Base-by-base conservation (phyloP, 2,329 filamentous ascomycete species). In the Scytalidium sp. region DNA sequence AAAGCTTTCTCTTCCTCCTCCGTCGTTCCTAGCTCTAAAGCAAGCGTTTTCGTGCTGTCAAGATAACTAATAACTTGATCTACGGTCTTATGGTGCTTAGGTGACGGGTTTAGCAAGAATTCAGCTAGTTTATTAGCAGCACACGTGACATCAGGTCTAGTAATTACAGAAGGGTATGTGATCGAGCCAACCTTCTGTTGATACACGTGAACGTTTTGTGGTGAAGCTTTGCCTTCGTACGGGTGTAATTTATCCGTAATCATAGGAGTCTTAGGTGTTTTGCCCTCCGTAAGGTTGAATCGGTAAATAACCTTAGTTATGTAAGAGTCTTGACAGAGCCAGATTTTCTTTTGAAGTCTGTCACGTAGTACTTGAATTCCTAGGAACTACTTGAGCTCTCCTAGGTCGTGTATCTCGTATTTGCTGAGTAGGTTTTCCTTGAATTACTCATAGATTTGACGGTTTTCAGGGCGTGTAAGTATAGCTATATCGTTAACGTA, bases 401-500 rank as follows among this genome's bases (percentile, higher is more conserved):
- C 57, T 5, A 66, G 50, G 22, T 67, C 57, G 3, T 36, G 55
- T 46, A 67, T 67, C 9, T 59, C 11, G 41, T 64, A 68, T 5
- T 49, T 15, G 0, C 54, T 43, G 0, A 3, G 8, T 2, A 66
- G 56, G 0, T 49, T n/a, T n/a, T n/a, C n/a, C 39, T 66, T 65
- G 10, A 64, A 3, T 8, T 20, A 3, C 2, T 46, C n/a, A n/a
- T n/a, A n/a, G n/a, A n/a, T n/a, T n/a, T n/a, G n/a, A n/a, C n/a
- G n/a, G n/a, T n/a, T n/a, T n/a, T n/a, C n/a, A n/a, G n/a, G n/a
- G n/a, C n/a, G n/a, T n/a, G n/a, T n/a, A 19, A 41, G 51, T 44
- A 2, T 22, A 25, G 4, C 5, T 7, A 68, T 36, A 43, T 68
- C 55, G 48, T 67, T 58, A 2, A 67, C 56, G 40, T 66, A 68